These are phyloP conservation scores for Crepidotus variabilis DNA, from an alignment of 768 basidiomycete species.

Conservation along the genomic window DNA sequence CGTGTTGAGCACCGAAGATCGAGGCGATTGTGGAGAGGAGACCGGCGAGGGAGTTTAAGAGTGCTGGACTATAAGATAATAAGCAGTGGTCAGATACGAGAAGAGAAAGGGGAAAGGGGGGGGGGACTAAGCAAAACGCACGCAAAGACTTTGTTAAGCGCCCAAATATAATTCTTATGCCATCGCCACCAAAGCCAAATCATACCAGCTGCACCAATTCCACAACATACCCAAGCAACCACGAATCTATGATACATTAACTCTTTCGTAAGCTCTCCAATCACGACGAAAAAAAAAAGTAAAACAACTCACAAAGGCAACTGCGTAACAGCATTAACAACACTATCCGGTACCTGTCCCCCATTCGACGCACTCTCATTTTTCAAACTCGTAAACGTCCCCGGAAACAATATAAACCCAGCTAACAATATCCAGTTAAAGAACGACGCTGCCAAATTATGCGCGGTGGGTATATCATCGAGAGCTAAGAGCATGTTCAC, in stretches of 20 bases:
- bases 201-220: conserved; percentile 51
- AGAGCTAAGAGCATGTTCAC: conserved; percentile 61
- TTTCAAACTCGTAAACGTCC: conserved; percentile 52
- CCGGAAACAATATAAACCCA: conserved; percentile 60
- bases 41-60: conserved; percentile 54
- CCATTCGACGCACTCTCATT: conserved; percentile 23
- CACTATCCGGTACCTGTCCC: conserved; percentile 20
- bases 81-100: conserved; percentile 3
- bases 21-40: conserved; percentile 51
- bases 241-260: conserved; percentile 35
- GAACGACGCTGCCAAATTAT: conserved; percentile 51
- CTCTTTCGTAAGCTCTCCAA: neutral
- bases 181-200: conserved; percentile 58
- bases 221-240: conserved; percentile 53
- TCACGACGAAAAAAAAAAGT: neutral
- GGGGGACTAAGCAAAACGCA: conserved; percentile 26
- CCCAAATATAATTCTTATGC: conserved; percentile 57
- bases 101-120: neutral
- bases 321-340: conserved; percentile 35
- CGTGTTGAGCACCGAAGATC: conserved; percentile 46
- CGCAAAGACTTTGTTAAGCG: conserved; percentile 54
- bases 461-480: conserved; percentile 46
- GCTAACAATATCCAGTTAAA: conserved; percentile 63
- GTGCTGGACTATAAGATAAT: conserved; percentile 41
- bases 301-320: conserved; percentile 39